A percentile compares a stretch with the other conserved stretches of the same genome.
Conservation (phyloP, 78 protist species). For the Paulinella micropora region DNA sequence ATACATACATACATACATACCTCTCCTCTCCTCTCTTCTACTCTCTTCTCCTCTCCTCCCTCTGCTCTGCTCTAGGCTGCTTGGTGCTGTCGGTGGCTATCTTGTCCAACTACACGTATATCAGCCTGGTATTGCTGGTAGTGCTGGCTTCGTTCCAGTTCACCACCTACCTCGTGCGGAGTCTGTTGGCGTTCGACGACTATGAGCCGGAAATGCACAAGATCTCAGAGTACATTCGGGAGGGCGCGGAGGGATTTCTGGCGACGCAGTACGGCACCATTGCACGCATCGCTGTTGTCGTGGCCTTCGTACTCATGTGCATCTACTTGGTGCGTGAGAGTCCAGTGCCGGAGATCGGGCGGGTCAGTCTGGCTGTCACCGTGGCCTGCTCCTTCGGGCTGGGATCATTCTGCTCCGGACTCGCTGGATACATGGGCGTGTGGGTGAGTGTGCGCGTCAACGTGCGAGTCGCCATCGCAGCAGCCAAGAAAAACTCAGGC, state of each 20-base stretch:
- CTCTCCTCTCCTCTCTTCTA: not conserved
- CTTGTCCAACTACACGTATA: not conserved
- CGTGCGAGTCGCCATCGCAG: slow-evolving; percentile 37
- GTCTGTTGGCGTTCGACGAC: not conserved
- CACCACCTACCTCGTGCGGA: not conserved
- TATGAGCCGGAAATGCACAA: slow-evolving; percentile 17
- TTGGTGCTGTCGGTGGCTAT: not conserved
- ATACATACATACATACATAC: too few species aligned
- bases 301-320: not conserved
- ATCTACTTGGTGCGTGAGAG: slow-evolving; percentile 14
- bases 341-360: slow-evolving; percentile 2
- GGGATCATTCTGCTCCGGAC: slow-evolving; percentile 37
- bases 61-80: not conserved
- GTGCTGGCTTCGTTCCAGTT: not conserved
- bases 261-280: slow-evolving; percentile 12
- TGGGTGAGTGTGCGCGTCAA: slow-evolving; percentile 38
- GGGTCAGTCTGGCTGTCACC: slow-evolving; percentile 9
- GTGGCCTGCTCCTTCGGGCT: slow-evolving; percentile 18
- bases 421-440: slow-evolving; percentile 40
- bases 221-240: slow-evolving; percentile 28
- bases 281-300: not conserved
- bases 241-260: slow-evolving; percentile 30
- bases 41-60: not conserved
- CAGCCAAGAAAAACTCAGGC: not conserved
- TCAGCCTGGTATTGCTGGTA: not conserved